Base-by-base conservation (phyloP, 2,329 filamentous ascomycete species). In the Nothopassalora personata region DNA sequence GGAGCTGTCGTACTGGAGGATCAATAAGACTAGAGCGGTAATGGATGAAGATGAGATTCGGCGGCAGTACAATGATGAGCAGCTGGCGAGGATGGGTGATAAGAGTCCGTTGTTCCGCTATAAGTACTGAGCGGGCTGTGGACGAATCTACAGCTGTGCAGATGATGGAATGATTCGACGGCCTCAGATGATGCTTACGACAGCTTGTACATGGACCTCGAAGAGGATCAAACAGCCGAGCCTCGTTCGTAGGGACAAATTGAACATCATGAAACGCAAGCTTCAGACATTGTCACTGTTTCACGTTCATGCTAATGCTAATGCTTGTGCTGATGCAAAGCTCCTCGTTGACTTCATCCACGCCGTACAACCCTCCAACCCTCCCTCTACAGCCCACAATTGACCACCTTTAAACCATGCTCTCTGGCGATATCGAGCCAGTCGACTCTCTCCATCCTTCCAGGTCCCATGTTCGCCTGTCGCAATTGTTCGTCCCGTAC, bases 371-470 rank as follows among this genome's bases (percentile, higher is more conserved):
- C 23, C 13, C 7, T 43, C 13, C 13, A 2, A n/a, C 13, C 13
- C 39, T n/a, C 46, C n/a, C 19, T 45, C 15, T 7, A 80, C 64
- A 81, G 71, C 28, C 79, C 78, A 71, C 80, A 82, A 67, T 80
- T 80, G 3, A 83, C 79, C 56, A 83, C 73, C 54, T 75, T 73
- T 63, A 81, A 64, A 5, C 77, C 76, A 57, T 74, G 72, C 57
- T 76, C 73, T 48, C 72, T 70, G 68, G 82, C 76, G 18, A 82
- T 65, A 28, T 76, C 73, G 27, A 79, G 66, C 81, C 81, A 83
- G 61, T 81, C 78, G 31, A 83, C 75, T 64, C 77, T 74, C 59
- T 77, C 71, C 52, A 74, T 68, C 62, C 75, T 72, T 6, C 74
- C 72, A 18, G 76, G 72, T 31, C 66, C 66, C 69, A 72, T 72